These are phyloP conservation scores for Eimeria nieschulzi DNA, from an alignment of 169 alveolate species.

Conservation along the genomic window DNA sequence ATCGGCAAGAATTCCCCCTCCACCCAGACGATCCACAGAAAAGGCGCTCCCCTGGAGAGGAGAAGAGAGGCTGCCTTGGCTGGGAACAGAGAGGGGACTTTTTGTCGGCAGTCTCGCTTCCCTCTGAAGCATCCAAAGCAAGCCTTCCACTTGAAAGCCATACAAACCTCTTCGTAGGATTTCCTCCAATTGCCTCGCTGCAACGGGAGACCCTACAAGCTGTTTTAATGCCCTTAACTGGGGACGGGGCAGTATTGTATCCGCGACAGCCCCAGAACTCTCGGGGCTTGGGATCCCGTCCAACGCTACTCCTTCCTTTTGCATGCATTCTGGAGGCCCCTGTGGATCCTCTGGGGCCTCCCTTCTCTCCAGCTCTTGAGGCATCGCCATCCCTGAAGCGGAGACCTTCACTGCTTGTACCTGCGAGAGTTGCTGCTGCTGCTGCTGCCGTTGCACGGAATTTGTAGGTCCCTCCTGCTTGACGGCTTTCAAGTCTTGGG, in stretches of 20 bases:
- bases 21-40: background rate
- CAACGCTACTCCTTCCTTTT: no score
- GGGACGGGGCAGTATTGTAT: no score
- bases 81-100: background rate
- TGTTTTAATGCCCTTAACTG: no score
- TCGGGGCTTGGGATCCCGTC: no score
- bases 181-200: no score
- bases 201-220: no score
- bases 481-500: background rate
- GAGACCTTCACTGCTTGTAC: background rate
- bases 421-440: background rate
- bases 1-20: constrained; percentile 17
- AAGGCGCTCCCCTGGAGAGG: background rate
- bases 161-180: background rate
- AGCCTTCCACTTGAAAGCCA: constrained; percentile 8
- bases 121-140: constrained; percentile 21
- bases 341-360: no score
- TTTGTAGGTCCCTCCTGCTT: background rate
- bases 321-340: no score
- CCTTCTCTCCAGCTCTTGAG: no score
- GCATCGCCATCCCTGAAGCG: no score
- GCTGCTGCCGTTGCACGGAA: background rate
- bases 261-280: no score
- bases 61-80: background rate
- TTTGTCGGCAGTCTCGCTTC: background rate